Percentiles rank a stretch among this genome's conserved stretches.
Conservation (phyloP, 179 eudicot species). For the Heliamphora pulchella region DNA sequence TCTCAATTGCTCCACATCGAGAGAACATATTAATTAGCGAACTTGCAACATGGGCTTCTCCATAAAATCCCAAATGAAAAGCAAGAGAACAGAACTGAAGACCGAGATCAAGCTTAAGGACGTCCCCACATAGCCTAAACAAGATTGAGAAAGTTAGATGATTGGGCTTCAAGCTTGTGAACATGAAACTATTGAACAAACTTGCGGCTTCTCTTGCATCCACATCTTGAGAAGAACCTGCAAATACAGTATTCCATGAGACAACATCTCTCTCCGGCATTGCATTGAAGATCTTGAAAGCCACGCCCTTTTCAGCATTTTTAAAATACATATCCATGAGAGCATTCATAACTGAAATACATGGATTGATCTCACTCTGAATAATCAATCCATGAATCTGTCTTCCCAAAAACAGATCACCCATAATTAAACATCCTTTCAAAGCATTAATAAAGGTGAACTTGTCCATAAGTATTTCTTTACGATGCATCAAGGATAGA, state of each 20-base stretch:
- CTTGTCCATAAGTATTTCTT: constrained; percentile 21
- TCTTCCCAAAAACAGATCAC: constrained; percentile 20
- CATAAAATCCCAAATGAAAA: constrained; percentile 15
- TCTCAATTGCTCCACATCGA: constrained; percentile 17
- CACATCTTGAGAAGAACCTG: constrained; percentile 12
- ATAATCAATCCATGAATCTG: constrained; percentile 28
- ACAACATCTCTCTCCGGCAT: constrained; percentile 22
- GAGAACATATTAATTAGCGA: constrained; percentile 24
- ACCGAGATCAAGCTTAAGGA: constrained; percentile 21
- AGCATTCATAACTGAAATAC: constrained; percentile 19
- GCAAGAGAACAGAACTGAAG: constrained; percentile 25
- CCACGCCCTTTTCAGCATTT: constrained; percentile 8
- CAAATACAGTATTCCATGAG: constrained; percentile 28
- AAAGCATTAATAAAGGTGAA: constrained; percentile 26
- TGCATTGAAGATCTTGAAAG: constrained; percentile 17
- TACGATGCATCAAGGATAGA: constrained; percentile 17
- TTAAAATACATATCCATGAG: constrained; percentile 27
- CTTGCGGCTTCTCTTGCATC: constrained; percentile 10
- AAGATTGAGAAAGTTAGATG: constrained; percentile 22
- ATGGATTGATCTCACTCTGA: neutral
- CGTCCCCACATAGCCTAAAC: constrained; percentile 20
- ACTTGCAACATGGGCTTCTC: constrained; percentile 11
- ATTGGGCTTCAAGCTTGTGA: constrained; percentile 21
- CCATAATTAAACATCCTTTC: constrained; percentile 17
- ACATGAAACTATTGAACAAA: constrained; percentile 16